A percentile compares a stretch with the other conserved stretches of the same genome.
Conservation (phyloP, 2,329 filamentous ascomycete genomes). For the Coleophoma crateriformis region DNA sequence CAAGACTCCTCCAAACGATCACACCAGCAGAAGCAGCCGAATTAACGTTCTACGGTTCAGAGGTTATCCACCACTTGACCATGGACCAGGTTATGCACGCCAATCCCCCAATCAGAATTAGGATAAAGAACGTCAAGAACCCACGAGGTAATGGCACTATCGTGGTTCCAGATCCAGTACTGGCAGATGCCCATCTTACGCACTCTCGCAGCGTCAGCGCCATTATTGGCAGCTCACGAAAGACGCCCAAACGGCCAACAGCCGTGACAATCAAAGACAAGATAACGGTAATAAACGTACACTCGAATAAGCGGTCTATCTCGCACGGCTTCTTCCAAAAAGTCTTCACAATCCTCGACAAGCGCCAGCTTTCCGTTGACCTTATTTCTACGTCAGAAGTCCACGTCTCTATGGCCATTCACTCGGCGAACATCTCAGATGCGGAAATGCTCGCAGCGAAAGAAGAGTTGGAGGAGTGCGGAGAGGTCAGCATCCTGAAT, state of each 20-base stretch:
- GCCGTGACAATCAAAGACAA: slow-evolving; percentile 97
- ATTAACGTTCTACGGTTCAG: slow-evolving; percentile 88
- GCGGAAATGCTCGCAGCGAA: slow-evolving; percentile 63
- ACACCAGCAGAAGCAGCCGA: slow-evolving; percentile 94
- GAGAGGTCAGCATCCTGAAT: slow-evolving; percentile 83
- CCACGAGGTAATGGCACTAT: slow-evolving; percentile 73
- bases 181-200: slow-evolving; percentile 45
- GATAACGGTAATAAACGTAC: slow-evolving; percentile 95
- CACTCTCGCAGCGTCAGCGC: slow-evolving; percentile 39
- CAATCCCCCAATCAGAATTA: slow-evolving; percentile 71
- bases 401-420: slow-evolving; percentile 94
- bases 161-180: slow-evolving; percentile 69
- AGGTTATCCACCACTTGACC: slow-evolving; percentile 97
- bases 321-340: slow-evolving; percentile 94
- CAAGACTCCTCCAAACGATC: slow-evolving; percentile 80
- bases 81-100: slow-evolving; percentile 95
- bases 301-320: slow-evolving; percentile 93
- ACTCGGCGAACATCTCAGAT: slow-evolving; percentile 64
- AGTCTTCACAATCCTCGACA: slow-evolving; percentile 88
- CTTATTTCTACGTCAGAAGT: slow-evolving; percentile 96
- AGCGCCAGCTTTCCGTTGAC: slow-evolving; percentile 83
- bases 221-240: slow-evolving; percentile 30
- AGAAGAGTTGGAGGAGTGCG: slow-evolving; percentile 70
- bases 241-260: slow-evolving; percentile 69
- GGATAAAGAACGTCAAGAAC: slow-evolving; percentile 91